Evolutionary conservation across 2,329 filamentous ascomycete species (phyloP).

Genomic region (Botrytis medusae): DNA sequence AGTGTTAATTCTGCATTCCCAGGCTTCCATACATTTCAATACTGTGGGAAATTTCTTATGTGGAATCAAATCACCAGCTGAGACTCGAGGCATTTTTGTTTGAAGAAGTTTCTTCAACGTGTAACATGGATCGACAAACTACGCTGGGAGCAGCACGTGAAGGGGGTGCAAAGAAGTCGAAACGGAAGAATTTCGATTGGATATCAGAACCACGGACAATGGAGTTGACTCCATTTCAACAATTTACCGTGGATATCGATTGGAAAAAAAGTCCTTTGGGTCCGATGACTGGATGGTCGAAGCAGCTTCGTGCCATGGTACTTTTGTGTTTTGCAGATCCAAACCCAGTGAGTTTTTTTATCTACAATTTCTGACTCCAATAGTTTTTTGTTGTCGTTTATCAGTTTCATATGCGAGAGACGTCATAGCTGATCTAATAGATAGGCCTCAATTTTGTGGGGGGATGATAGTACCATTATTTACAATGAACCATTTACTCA

Average conservation of each 20-base stretch:
- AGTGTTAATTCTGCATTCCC: neutral
- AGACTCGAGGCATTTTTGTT: neutral
- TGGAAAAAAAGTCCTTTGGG: slow-evolving; percentile 73
- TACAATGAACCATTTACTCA: slow-evolving; percentile 71
- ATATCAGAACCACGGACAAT: slow-evolving; percentile 26
- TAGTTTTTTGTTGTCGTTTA: neutral
- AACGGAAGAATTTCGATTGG: slow-evolving; percentile 31
- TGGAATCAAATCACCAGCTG: neutral
- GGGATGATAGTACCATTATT: slow-evolving; percentile 60
- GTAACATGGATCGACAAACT: neutral
- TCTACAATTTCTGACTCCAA: neutral
- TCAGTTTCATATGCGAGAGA: neutral
- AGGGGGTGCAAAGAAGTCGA: neutral
- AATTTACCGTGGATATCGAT: slow-evolving; percentile 49
- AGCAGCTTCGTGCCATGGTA: slow-evolving; percentile 72
- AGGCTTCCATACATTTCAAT: neutral
- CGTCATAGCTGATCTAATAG: neutral
- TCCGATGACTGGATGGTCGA: slow-evolving; percentile 64
- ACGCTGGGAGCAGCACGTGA: neutral
- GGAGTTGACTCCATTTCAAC: slow-evolving; percentile 30
- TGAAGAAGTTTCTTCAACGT: neutral
- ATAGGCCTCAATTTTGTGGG: slow-evolving; percentile 72
- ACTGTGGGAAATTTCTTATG: neutral
- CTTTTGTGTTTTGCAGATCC: slow-evolving; percentile 78
- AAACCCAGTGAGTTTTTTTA: slow-evolving; percentile 48